Conservation (phyloP, 2,329 filamentous ascomycete genomes). For the Didymella pomorum region DNA sequence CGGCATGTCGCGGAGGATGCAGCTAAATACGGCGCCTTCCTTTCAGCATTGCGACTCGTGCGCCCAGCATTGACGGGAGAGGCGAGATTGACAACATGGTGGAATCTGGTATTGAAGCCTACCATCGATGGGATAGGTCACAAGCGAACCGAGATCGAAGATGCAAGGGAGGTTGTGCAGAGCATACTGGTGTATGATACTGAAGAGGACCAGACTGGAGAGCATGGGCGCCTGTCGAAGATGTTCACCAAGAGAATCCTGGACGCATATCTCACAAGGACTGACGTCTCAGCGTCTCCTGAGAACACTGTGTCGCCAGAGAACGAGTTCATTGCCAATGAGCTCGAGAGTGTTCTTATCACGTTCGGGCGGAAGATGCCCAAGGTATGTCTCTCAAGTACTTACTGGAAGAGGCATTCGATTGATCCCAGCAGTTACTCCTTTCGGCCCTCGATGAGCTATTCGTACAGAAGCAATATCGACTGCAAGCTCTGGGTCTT, state of each 20-base stretch:
- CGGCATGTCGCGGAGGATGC: slow-evolving; percentile 67
- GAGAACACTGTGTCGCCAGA: slow-evolving; percentile 53
- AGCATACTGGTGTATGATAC: slow-evolving; percentile 70
- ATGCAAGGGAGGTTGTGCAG: slow-evolving; percentile 70
- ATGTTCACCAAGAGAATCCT: slow-evolving; percentile 64
- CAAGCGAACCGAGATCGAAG: slow-evolving; percentile 69
- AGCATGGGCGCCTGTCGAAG: slow-evolving; percentile 54
- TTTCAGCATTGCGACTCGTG: slow-evolving; percentile 70
- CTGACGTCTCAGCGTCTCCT: slow-evolving; percentile 48
- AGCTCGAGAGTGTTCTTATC: slow-evolving; percentile 63
- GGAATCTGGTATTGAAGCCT: slow-evolving; percentile 68
- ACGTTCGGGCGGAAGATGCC: slow-evolving; percentile 72
- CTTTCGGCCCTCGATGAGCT: slow-evolving; percentile 71
- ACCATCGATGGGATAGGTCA: slow-evolving; percentile 65
- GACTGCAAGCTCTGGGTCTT: slow-evolving; percentile 70
- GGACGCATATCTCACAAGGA: slow-evolving; percentile 54
- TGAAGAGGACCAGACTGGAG: slow-evolving; percentile 60
- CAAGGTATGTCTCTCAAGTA: slow-evolving; percentile 53
- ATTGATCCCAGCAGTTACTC: slow-evolving; percentile 62
- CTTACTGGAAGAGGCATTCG: not conserved
- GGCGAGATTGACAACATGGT: slow-evolving; percentile 73
- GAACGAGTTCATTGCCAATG: slow-evolving; percentile 57
- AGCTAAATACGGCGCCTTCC: slow-evolving; percentile 70
- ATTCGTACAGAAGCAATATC: slow-evolving; percentile 69
- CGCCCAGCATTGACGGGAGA: slow-evolving; percentile 70